Evolutionary conservation across 163 green algal species (phyloP).

Genomic region (Picocystis sp.): DNA sequence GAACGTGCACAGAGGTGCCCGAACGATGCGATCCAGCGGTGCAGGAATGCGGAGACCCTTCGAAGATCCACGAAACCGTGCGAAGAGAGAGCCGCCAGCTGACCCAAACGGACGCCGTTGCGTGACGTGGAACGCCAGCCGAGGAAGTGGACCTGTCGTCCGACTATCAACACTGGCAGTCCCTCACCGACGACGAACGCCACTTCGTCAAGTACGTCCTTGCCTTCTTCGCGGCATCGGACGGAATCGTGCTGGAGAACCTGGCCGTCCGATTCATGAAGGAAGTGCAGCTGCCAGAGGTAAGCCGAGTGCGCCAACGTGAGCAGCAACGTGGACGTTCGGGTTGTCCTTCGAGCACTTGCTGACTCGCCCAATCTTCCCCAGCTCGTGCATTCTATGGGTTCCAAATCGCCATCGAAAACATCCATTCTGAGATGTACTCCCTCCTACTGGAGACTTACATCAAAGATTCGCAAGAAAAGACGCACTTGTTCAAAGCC

Average conservation of each 20-base stretch:
- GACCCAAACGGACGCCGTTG: neutral
- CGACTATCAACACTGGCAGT: conserved; percentile 53
- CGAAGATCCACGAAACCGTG: too few species aligned
- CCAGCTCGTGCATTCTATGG: conserved; percentile 82
- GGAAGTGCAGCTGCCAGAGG: conserved; percentile 73
- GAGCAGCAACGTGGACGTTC: too few species aligned
- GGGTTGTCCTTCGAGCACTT: too few species aligned
- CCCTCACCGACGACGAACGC: conserved; percentile 57
- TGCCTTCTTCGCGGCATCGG: conserved; percentile 73
- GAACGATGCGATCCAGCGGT: too few species aligned
- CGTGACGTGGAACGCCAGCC: neutral
- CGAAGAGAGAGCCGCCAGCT: too few species aligned
- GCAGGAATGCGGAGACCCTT: too few species aligned
- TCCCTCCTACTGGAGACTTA: conserved; percentile 75
- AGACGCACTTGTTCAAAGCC: conserved; percentile 49
- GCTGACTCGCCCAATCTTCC: too few species aligned
- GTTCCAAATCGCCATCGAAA: conserved; percentile 89
- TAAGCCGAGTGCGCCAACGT: too few species aligned
- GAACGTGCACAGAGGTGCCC: too few species aligned
- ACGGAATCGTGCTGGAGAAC: conserved; percentile 84
- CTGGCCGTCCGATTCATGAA: conserved; percentile 65
- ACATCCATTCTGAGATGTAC: conserved; percentile 95
- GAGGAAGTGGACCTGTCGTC: conserved; percentile 67
- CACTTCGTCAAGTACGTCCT: conserved; percentile 76
- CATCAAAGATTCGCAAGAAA: conserved; percentile 55